Percentiles rank a stretch among this genome's conserved stretches.
Conservation (phyloP, 352 stramenopile species). For the Pythium myriotylum region DNA sequence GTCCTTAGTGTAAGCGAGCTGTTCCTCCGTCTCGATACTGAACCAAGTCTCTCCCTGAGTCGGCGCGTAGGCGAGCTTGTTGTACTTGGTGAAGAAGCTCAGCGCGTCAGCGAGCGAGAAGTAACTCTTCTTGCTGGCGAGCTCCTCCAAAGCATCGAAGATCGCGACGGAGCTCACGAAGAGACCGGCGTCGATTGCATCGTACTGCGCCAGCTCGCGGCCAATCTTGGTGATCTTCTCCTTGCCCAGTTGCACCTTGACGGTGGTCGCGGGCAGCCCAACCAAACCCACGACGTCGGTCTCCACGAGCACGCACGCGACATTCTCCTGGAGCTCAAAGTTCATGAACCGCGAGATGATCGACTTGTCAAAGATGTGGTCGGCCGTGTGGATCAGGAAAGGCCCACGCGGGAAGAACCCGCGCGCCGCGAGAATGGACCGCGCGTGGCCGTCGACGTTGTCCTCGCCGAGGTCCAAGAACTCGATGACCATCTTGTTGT, state of each 20-base stretch:
- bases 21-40: slow-evolving; percentile 82
- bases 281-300: slow-evolving; percentile 65
- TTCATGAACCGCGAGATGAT: slow-evolving; percentile 69
- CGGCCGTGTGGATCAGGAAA: slow-evolving; percentile 42
- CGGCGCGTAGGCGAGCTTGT: slow-evolving; percentile 62
- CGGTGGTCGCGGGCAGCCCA: slow-evolving; percentile 55
- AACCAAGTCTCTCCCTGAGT: slow-evolving; percentile 81
- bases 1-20: slow-evolving; percentile 77
- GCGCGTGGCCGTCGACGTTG: slow-evolving; percentile 34
- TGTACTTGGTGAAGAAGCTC: slow-evolving; percentile 66
- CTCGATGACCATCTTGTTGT: slow-evolving; percentile 61
- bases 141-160: slow-evolving; percentile 62
- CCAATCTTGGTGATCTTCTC: slow-evolving; percentile 67
- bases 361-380: slow-evolving; percentile 48
- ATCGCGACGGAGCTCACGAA: slow-evolving; percentile 75
- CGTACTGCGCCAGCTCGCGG: slow-evolving; percentile 52
- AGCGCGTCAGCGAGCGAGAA: slow-evolving; percentile 80
- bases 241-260: slow-evolving; percentile 62
- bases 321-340: slow-evolving; percentile 54
- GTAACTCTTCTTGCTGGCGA: slow-evolving; percentile 66
- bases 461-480: slow-evolving; percentile 36
- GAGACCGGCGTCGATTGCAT: slow-evolving; percentile 71
- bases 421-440: slow-evolving; percentile 36
- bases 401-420: slow-evolving; percentile 28
- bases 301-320: slow-evolving; percentile 77